Evolutionary conservation across 345 rosid genomes (phyloP).

Genomic region (Ceriops decandra): DNA sequence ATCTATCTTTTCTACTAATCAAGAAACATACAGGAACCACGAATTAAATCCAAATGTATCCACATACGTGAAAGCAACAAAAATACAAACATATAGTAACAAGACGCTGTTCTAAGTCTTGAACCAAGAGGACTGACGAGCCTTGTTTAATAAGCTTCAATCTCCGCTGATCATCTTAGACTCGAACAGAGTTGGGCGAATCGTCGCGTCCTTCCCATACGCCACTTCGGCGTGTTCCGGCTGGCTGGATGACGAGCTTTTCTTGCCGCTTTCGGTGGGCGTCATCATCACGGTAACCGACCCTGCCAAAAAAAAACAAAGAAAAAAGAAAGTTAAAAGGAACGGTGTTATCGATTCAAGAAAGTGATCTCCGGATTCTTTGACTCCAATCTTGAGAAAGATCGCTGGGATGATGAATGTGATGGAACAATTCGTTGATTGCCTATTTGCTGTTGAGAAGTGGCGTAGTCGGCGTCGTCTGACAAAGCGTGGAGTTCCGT

Average conservation of each 20-base stretch:
- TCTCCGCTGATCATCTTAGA: slow-evolving; percentile 88
- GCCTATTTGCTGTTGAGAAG: slow-evolving; percentile 66
- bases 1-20: slow-evolving; percentile 59
- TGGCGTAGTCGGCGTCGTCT: slow-evolving; percentile 95
- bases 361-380: neutral
- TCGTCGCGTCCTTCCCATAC: slow-evolving; percentile 67
- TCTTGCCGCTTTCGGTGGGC: slow-evolving; percentile 55
- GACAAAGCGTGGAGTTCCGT: slow-evolving; percentile 77
- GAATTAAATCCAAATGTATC: neutral
- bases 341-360: neutral
- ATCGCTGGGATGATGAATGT: too few species aligned
- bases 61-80: neutral
- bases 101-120: neutral
- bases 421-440: neutral
- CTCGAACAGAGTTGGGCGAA: slow-evolving; percentile 82
- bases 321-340: neutral
- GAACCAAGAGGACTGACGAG: slow-evolving; percentile 57
- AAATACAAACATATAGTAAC: neutral
- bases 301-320: slow-evolving; percentile 43
- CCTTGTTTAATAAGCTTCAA: slow-evolving; percentile 82
- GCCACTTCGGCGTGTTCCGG: slow-evolving; percentile 66
- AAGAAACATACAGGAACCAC: slow-evolving; percentile 3
- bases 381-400: too few species aligned
- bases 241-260: slow-evolving; percentile 46
- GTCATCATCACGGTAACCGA: slow-evolving; percentile 52